Base-by-base conservation (phyloP, 2,329 filamentous ascomycete genomes). In the Fusarium sp. region DNA sequence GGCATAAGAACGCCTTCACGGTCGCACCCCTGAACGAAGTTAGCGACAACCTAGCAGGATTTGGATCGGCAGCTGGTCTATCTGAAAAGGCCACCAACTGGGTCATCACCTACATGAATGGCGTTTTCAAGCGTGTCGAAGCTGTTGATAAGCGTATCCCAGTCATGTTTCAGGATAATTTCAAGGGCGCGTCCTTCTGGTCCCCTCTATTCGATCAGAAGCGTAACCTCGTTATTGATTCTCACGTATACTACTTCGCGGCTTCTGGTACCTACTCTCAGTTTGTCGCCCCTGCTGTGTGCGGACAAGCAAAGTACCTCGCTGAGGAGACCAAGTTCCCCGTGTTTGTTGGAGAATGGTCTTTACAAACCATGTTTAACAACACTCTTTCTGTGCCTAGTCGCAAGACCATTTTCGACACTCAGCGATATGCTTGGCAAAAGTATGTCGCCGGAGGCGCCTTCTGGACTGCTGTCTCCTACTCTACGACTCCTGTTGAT, bases 391-490 rank as follows among this genome's bases (percentile, higher is more conserved):
- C 49, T 0, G 49, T 52, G 5, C 20, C 49, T 0, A 52, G 1
- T 2, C 49, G 49, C 9, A 52, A 52, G 26, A 52, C 24, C 1
- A 52, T 52, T 17, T 52, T 52, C 2, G 49, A 52, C 24, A 52
- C 49, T 7, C 49, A 52, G 17, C 38, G 49, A 14, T 45, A 52
- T 34, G 39, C 49, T 0, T 52, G 49, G 39, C 39, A 52, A 21
- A 52, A 45, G 10, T 32, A 52, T 8, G 39, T 45, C 2, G 49
- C 49, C 14, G 49, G 38, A 8, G 49, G 49, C 8, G 26, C 49
- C 6, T 52, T 52, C 4, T 52, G 39, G 39, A 52, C 26, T 10
- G 39, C 49, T 17, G 38, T 52, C 3, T 52, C 49, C n/a, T 52
- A 52, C 7, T 15, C 49, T 6, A 52, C 7, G 17, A 26, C 26